Percentiles rank a stretch among this genome's conserved stretches.
phyloP scores from a whole-genome alignment of 2,329 filamentous ascomycete genomes.

The Monosporascus sp. region DNA sequence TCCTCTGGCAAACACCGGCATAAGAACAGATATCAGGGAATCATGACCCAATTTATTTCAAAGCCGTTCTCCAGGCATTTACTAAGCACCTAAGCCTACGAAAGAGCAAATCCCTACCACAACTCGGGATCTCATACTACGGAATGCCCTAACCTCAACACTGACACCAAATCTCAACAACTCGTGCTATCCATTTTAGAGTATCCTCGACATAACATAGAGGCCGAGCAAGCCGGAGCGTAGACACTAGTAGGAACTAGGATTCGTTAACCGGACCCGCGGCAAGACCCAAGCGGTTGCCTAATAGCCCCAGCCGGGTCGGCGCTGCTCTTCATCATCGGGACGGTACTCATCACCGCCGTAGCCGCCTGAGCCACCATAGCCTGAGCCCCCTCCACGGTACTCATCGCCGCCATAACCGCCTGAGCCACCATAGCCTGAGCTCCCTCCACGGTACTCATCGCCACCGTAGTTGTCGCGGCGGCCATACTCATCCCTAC shows the following conservation, averaged over 20 bases:
- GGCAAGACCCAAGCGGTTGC: too few relatives aligned
- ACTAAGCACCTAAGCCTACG: too few relatives aligned
- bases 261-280: not conserved
- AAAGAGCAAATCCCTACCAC: too few relatives aligned
- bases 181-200: slow-evolving; percentile 2
- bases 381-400: slow-evolving; percentile 9
- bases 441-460: slow-evolving; percentile 12
- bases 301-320: not conserved
- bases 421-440: slow-evolving; percentile 5
- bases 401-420: slow-evolving; percentile 15
- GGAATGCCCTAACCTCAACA: too few relatives aligned
- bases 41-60: too few relatives aligned
- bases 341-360: slow-evolving; percentile 14
- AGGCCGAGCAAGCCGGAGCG: too few relatives aligned
- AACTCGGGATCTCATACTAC: too few relatives aligned
- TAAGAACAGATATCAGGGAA: too few relatives aligned
- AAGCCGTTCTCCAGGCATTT: too few relatives aligned
- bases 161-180: too few relatives aligned
- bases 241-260: not conserved
- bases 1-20: too few relatives aligned
- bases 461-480: slow-evolving; percentile 8
- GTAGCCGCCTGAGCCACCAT: slow-evolving; percentile 9
- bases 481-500: slow-evolving; percentile 14
- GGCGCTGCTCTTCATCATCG: slow-evolving; percentile 4
- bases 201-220: slow-evolving; percentile 7